Evolutionary conservation across 1,284 basidiomycete genomes (phyloP).

Genomic region (Thelephora terrestris): DNA sequence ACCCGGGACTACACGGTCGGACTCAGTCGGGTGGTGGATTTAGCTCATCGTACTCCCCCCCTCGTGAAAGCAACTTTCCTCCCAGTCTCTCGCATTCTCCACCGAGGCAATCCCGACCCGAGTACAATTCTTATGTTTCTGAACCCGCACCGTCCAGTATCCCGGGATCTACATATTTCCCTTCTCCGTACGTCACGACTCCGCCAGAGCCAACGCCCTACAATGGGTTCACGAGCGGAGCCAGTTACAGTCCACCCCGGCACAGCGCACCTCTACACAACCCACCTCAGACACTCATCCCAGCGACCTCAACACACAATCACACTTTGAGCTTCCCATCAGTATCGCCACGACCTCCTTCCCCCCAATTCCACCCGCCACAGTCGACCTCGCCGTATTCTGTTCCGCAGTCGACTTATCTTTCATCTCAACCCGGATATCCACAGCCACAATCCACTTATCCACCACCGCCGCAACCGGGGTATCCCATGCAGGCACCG

Average conservation of each 20-base stretch:
- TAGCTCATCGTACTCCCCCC: no score
- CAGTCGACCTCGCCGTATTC: slow-evolving; percentile 18
- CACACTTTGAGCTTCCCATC: not conserved
- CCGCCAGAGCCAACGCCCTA: not conserved
- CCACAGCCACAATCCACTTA: slow-evolving; percentile 27
- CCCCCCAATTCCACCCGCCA: not conserved
- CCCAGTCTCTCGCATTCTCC: no score
- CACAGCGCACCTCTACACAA: not conserved
- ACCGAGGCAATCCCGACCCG: no score
- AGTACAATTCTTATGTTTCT: no score
- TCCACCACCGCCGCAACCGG: slow-evolving; percentile 46
- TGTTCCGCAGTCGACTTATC: slow-evolving; percentile 18
- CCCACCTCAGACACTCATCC: not conserved
- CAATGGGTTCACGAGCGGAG: not conserved
- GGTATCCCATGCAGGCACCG: not conserved
- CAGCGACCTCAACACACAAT: not conserved
- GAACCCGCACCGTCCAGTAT: no score
- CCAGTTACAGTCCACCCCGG: no score
- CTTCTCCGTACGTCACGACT: not conserved
- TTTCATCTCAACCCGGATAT: slow-evolving; percentile 12
- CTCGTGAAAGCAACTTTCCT: no score
- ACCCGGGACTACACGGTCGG: no score
- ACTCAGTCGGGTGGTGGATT: no score
- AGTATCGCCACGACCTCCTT: slow-evolving; percentile 2
- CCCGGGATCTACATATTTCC: no score